Percentiles rank a stretch among this genome's conserved stretches.
phyloP scores from a whole-genome alignment of 192 early-diverging fungal genomes.

The Backusella macrospora region DNA sequence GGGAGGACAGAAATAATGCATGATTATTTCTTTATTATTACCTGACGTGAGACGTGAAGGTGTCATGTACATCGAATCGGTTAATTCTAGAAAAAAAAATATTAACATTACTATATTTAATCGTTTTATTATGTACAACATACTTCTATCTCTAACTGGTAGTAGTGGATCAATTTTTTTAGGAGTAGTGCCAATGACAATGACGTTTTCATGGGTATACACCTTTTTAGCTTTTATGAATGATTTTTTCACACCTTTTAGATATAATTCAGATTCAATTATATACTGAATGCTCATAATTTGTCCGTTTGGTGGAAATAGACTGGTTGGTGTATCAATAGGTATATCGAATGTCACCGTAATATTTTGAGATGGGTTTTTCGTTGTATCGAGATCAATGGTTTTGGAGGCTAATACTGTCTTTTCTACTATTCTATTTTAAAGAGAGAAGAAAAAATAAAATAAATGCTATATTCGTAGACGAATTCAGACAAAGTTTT shows the following conservation, averaged over 20 bases:
- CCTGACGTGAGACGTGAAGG: background rate
- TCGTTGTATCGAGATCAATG: background rate
- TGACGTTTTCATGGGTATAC: conserved; percentile 13
- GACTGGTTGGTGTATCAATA: background rate
- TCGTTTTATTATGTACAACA: background rate
- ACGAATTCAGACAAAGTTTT: too few species aligned
- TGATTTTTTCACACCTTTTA: background rate
- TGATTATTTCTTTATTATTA: background rate
- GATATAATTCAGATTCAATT: conserved; percentile 8
- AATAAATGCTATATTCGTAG: too few species aligned
- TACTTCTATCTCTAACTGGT: background rate
- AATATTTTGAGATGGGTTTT: background rate
- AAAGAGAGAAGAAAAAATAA: too few species aligned
- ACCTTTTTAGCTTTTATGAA: background rate
- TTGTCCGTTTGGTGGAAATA: background rate
- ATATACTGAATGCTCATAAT: conserved; percentile 4
- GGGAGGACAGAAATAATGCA: background rate
- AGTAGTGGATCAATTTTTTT: background rate
- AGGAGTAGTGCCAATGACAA: background rate
- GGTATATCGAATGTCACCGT: background rate
- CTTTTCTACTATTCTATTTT: background rate
- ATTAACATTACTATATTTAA: background rate
- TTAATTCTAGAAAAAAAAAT: background rate
- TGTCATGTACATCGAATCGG: background rate
- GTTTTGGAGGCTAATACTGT: background rate